Percentiles rank a stretch among this genome's conserved stretches.
Conservation (phyloP, 2,329 filamentous ascomycete genomes). For the Neopestalotiopsis sp. region DNA sequence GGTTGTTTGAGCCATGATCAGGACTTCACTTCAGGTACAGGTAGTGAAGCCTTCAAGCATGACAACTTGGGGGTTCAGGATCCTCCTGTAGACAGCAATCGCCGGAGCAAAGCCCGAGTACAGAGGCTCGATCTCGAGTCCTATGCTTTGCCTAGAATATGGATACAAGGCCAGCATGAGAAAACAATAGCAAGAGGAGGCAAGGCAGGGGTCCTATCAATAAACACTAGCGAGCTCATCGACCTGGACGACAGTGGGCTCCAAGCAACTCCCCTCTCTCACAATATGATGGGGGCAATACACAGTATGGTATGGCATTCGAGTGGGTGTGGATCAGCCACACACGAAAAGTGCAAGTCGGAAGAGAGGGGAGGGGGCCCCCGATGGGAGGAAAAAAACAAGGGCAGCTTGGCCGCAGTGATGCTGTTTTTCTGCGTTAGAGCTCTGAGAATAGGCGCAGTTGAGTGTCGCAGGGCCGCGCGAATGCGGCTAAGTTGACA, state of each 20-base stretch:
- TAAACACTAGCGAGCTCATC: not conserved
- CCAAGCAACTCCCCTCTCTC: too few relatives aligned
- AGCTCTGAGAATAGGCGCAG: slow-evolving; percentile 16
- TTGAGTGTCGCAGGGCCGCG: slow-evolving; percentile 4
- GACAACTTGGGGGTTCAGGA: not conserved
- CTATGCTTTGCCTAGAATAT: not conserved
- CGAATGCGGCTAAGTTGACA: slow-evolving; percentile 15
- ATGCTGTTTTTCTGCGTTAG: not conserved
- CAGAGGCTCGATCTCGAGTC: not conserved
- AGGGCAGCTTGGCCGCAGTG: too few relatives aligned
- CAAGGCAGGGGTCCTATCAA: not conserved
- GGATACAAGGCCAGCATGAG: not conserved
- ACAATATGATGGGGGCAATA: not conserved
- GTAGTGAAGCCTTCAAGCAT: not conserved
- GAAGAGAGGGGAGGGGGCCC: not conserved
- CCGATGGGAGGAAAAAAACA: too few relatives aligned
- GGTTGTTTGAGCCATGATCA: too few relatives aligned
- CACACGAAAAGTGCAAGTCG: slow-evolving; percentile 11
- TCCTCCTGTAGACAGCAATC: not conserved
- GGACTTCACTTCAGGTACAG: too few relatives aligned
- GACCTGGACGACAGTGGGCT: not conserved
- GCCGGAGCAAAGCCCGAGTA: not conserved
- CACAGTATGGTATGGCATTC: not conserved
- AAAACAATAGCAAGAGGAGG: too few relatives aligned
- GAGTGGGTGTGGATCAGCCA: not conserved